Conservation (phyloP, 2,329 filamentous ascomycete species). For the Beauveria brongniartii region DNA sequence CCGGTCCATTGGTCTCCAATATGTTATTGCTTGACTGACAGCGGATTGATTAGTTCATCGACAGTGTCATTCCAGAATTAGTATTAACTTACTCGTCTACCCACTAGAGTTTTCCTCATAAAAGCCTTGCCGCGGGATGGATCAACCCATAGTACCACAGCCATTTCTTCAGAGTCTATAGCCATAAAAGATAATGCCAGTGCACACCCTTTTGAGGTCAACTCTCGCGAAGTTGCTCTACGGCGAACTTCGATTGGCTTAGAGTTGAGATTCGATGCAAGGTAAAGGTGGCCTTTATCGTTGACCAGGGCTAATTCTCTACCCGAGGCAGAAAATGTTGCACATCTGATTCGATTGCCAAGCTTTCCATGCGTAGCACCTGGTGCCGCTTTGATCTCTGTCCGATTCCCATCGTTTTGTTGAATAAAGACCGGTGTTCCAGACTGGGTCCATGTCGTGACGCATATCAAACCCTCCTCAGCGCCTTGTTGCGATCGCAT, state of each 20-base stretch:
- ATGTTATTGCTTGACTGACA: not conserved
- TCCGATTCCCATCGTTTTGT: constrained; percentile 27
- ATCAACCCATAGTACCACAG: constrained; percentile 33
- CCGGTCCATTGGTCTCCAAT: constrained; percentile 1
- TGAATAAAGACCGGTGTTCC: constrained; percentile 31
- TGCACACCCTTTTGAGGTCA: constrained; percentile 28
- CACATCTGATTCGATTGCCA: constrained; percentile 30
- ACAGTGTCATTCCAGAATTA: not conserved
- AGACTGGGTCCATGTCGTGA: constrained; percentile 35
- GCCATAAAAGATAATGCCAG: constrained; percentile 31
- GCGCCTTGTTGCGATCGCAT: constrained; percentile 24
- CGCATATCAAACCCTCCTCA: constrained; percentile 29
- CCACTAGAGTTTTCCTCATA: constrained; percentile 23
- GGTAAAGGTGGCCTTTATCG: constrained; percentile 31
- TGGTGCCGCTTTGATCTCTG: constrained; percentile 24
- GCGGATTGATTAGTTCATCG: too few relatives aligned
- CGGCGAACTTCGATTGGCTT: constrained; percentile 28
- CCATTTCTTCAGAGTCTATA: constrained; percentile 27
- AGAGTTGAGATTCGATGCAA: constrained; percentile 29
- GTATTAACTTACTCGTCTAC: constrained; percentile 8
- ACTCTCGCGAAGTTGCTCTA: constrained; percentile 27
- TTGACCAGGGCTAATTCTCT: constrained; percentile 32
- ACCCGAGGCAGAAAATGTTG: constrained; percentile 30
- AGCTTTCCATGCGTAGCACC: constrained; percentile 24
- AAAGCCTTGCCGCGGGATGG: constrained; percentile 23